phyloP scores from a whole-genome alignment of 2,329 filamentous ascomycete genomes.

The Lasiodiplodia sp. region DNA sequence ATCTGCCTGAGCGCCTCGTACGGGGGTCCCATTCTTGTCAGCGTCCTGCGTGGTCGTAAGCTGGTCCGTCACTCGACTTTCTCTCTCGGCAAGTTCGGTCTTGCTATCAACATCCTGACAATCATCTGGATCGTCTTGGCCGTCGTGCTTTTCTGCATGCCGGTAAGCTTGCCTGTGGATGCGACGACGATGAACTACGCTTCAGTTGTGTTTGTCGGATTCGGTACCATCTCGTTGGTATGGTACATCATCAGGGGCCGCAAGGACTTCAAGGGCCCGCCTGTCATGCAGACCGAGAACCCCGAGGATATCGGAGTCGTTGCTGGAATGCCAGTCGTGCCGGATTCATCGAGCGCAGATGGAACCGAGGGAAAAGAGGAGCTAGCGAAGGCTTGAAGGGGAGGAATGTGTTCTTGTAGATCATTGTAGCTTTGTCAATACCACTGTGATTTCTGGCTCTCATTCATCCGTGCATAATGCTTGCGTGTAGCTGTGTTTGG shows the following conservation, averaged over 20 bases:
- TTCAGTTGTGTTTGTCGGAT: constrained; percentile 50
- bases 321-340: constrained; percentile 40
- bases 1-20: constrained; percentile 81
- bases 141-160: constrained; percentile 80
- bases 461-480: not conserved
- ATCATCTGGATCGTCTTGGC: constrained; percentile 75
- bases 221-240: constrained; percentile 45
- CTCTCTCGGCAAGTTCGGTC: constrained; percentile 73
- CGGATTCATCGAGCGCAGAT: constrained; percentile 33
- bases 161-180: constrained; percentile 52
- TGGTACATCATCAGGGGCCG: constrained; percentile 49
- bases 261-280: constrained; percentile 48
- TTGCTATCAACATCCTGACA: constrained; percentile 71
- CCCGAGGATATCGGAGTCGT: constrained; percentile 45
- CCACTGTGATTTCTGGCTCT: not conserved
- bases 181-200: constrained; percentile 54
- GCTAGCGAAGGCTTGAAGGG: constrained; percentile 2
- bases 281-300: constrained; percentile 45
- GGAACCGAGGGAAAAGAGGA: constrained; percentile 10
- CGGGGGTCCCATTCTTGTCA: constrained; percentile 77
- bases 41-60: constrained; percentile 69
- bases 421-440: constrained; percentile 19
- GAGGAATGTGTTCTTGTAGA: not conserved
- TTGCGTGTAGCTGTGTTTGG: not conserved
- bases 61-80: constrained; percentile 71